phyloP scores from a whole-genome alignment of 306 rosid species.

The Pyrus betulifolia region DNA sequence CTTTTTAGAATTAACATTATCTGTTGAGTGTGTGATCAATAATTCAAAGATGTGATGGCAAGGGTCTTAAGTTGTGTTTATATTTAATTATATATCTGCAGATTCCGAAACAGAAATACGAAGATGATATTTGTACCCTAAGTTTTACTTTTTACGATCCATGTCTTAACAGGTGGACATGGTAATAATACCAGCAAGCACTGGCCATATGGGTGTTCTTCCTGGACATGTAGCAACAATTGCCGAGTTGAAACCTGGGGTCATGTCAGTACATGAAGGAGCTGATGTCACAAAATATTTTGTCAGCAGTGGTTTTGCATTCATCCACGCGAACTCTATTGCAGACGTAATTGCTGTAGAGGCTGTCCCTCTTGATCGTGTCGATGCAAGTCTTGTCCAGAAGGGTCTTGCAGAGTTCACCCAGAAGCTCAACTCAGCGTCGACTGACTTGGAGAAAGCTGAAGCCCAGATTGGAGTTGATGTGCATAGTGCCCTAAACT shows the following conservation, averaged over 20 bases:
- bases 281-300: conserved; percentile 67
- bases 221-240: conserved; percentile 98
- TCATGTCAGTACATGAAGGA: conserved; percentile 82
- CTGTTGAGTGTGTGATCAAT: background rate
- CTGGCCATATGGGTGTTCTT: conserved; percentile 99
- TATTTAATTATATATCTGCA: background rate
- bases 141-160: background rate
- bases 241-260: conserved; percentile 93
- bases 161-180: conserved; percentile 67
- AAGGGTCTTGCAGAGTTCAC: conserved; percentile 92
- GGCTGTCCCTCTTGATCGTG: conserved; percentile 75
- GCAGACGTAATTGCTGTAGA: conserved; percentile 83
- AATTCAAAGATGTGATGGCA: background rate
- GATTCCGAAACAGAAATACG: background rate
- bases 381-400: conserved; percentile 71
- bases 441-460: conserved; percentile 94
- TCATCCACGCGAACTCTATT: conserved; percentile 83
- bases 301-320: conserved; percentile 88
- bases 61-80: background rate
- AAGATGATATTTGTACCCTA: background rate
- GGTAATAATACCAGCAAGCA: conserved; percentile 93
- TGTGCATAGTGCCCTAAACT: conserved; percentile 79
- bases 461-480: conserved; percentile 98
- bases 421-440: conserved; percentile 85
- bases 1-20: background rate